phyloP scores from a whole-genome alignment of 2,329 filamentous ascomycete genomes.

The Sporothrix globosa region DNA sequence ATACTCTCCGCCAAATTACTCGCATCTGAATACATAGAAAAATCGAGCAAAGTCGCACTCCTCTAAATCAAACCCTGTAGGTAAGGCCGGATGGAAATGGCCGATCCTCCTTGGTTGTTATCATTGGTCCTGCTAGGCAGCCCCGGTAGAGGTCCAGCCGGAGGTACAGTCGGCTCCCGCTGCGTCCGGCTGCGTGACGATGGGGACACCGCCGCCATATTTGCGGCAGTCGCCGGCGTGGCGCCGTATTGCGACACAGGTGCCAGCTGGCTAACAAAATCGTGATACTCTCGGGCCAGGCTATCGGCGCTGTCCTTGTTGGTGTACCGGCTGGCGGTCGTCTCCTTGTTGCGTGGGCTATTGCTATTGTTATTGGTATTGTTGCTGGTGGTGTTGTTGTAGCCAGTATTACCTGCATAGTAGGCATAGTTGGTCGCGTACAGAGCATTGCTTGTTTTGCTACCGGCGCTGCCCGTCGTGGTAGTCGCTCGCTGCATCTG shows the following conservation, averaged over 20 bases:
- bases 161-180: background rate
- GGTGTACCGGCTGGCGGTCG: slow-evolving; percentile 7
- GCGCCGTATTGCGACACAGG: slow-evolving; percentile 21
- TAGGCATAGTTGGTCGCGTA: slow-evolving; percentile 26
- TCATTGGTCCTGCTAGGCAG: background rate
- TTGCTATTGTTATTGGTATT: slow-evolving; percentile 1
- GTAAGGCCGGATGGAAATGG: slow-evolving; percentile 16
- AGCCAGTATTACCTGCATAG: background rate
- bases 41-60: background rate
- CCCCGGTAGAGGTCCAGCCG: slow-evolving; percentile 1
- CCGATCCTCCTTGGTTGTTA: background rate
- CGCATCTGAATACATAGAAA: background rate
- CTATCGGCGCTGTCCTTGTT: slow-evolving; percentile 27
- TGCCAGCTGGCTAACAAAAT: slow-evolving; percentile 32
- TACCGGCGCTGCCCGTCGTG: background rate
- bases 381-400: background rate
- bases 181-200: background rate
- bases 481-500: slow-evolving; percentile 12
- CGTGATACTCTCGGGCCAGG: slow-evolving; percentile 30
- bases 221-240: background rate
- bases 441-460: background rate
- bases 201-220: background rate
- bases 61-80: background rate
- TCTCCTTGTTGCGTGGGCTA: background rate
- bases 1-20: slow-evolving; percentile 6